Conservation (phyloP, 2,329 filamentous ascomycete genomes). For the Passalora sequoiae region DNA sequence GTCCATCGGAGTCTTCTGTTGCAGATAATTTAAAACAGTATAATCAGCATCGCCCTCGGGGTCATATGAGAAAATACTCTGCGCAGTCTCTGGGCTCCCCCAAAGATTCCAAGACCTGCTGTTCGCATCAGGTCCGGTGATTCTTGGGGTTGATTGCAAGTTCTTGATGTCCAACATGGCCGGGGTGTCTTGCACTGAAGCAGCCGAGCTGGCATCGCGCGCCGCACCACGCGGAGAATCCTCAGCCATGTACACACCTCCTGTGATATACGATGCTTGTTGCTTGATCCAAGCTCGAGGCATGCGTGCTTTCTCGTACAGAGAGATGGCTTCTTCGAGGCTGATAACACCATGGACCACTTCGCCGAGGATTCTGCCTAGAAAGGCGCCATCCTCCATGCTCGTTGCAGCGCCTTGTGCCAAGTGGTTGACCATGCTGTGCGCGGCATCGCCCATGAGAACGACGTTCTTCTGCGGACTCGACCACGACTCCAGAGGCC, state of each 20-base stretch:
- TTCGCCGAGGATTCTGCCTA: slow-evolving; percentile 35
- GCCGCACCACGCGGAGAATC: slow-evolving; percentile 21
- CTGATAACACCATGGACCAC: slow-evolving; percentile 34
- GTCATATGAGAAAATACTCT: slow-evolving; percentile 38
- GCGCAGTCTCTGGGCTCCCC: slow-evolving; percentile 33
- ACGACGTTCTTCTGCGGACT: slow-evolving; percentile 39
- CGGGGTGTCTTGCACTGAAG: slow-evolving; percentile 10
- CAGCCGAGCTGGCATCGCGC: slow-evolving; percentile 8
- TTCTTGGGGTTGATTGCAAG: slow-evolving; percentile 25
- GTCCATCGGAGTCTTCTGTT: slow-evolving; percentile 23
- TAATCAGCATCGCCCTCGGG: slow-evolving; percentile 33
- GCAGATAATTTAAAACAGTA: slow-evolving; percentile 26
- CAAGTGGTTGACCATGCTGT: slow-evolving; percentile 42
- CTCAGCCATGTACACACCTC: slow-evolving; percentile 31
- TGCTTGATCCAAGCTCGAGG: slow-evolving; percentile 41
- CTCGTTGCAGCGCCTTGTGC: slow-evolving; percentile 43
- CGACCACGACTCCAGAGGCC: slow-evolving; percentile 39
- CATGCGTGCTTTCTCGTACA: slow-evolving; percentile 41
- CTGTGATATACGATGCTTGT: slow-evolving; percentile 38
- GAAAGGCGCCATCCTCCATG: slow-evolving; percentile 43
- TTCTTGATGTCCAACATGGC: slow-evolving; percentile 32
- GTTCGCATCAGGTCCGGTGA: slow-evolving; percentile 18
- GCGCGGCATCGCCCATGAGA: slow-evolving; percentile 38
- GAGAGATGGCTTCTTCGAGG: slow-evolving; percentile 33
- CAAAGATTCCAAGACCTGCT: slow-evolving; percentile 38